Percentiles rank a stretch among this genome's conserved stretches.
phyloP scores from a whole-genome alignment of 139 green algal species.

The Pseudopediastrum boryanum region DNA sequence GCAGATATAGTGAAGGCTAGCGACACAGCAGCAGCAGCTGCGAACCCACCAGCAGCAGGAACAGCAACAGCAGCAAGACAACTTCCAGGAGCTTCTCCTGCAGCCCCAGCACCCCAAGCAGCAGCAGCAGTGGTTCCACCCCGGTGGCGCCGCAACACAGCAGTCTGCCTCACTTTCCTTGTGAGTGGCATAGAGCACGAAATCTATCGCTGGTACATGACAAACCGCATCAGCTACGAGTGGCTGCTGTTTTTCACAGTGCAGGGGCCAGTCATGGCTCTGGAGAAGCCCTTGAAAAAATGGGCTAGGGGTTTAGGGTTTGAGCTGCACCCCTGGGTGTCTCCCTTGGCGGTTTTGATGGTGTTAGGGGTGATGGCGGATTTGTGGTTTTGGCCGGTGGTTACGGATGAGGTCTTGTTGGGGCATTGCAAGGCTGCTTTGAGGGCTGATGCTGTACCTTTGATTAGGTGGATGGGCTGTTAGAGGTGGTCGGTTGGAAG shows the following conservation, averaged over 20 bases:
- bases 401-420: neutral
- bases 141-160: constrained; percentile 19
- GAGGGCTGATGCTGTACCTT: too few species aligned
- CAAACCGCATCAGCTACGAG: constrained; percentile 4
- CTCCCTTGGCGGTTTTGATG: constrained; percentile 27
- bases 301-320: neutral
- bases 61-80: constrained; percentile 2
- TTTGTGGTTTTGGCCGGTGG: constrained; percentile 8
- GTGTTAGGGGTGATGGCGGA: constrained; percentile 18
- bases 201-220: constrained; percentile 22
- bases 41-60: neutral
- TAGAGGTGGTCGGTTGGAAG: too few species aligned
- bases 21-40: neutral
- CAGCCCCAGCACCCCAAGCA: neutral
- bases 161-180: constrained; percentile 15
- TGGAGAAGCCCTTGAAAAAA: neutral
- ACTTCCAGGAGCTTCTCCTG: neutral
- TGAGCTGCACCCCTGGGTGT: constrained; percentile 6
- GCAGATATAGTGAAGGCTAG: neutral
- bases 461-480: too few species aligned
- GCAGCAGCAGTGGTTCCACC: neutral
- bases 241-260: constrained; percentile 32
- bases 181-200: constrained; percentile 35
- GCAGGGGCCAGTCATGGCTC: constrained; percentile 28
- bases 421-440: too few species aligned